Evolutionary conservation across 2,329 filamentous ascomycete genomes (phyloP).

Genomic region (Daldinia sp.): DNA sequence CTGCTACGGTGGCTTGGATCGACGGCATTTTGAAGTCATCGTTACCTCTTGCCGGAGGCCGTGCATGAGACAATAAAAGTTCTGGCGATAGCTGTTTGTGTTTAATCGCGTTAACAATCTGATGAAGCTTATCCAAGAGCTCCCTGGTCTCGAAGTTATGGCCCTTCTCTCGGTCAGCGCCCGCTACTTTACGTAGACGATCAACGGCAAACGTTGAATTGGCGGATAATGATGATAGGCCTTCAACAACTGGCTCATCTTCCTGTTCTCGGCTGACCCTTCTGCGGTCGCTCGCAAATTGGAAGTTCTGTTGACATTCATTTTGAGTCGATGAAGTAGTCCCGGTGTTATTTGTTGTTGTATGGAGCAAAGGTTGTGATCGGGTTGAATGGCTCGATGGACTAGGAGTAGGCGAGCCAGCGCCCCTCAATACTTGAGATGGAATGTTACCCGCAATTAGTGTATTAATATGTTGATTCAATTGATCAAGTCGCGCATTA

Average conservation of each 20-base stretch:
- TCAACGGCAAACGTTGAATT: conserved; percentile 1
- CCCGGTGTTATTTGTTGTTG: neutral
- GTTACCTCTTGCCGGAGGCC: too few species aligned
- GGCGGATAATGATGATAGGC: neutral
- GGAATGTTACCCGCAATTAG: neutral
- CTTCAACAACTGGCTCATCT: neutral
- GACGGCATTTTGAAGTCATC: neutral
- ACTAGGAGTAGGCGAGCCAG: neutral
- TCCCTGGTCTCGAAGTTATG: neutral
- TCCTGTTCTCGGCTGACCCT: neutral
- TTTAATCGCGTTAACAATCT: neutral
- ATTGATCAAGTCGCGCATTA: neutral
- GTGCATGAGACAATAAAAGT: neutral
- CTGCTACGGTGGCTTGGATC: neutral
- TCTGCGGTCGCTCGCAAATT: neutral
- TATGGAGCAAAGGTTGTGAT: neutral
- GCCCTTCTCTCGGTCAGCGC: neutral
- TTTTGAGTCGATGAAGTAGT: neutral
- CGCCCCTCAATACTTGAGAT: neutral
- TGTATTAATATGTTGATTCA: neutral
- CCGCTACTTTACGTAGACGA: neutral
- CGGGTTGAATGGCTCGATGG: neutral
- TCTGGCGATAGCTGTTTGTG: neutral
- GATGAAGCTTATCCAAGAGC: neutral
- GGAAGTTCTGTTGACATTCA: neutral